Evolutionary conservation across 805 yeast species (phyloP).

Genomic region (Yarrowia sp.): DNA sequence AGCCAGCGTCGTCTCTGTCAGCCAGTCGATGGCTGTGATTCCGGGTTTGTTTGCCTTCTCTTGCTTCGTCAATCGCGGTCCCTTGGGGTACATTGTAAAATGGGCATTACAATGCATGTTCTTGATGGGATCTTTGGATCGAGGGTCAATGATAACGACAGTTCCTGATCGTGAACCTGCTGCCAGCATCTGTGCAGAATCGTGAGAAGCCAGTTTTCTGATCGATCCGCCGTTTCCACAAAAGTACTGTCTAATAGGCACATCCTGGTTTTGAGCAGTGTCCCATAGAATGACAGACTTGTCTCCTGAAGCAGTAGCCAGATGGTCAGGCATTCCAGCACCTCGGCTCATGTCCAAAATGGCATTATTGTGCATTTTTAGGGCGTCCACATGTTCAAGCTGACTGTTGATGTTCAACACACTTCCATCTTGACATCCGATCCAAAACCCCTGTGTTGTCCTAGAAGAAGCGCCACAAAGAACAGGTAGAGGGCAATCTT

Average conservation of each 20-base stretch:
- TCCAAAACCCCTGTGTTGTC: neutral
- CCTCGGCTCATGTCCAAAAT: conserved; percentile 3
- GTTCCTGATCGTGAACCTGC: conserved; percentile 25
- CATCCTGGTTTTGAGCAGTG: neutral
- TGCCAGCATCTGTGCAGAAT: conserved; percentile 8
- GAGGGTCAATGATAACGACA: conserved; percentile 2
- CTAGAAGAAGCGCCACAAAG: conserved; percentile 19
- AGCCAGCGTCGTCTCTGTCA: conserved; percentile 15
- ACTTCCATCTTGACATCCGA: conserved; percentile 11
- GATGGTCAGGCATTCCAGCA: neutral
- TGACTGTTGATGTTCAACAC: conserved; percentile 1
- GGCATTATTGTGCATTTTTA: conserved; percentile 9
- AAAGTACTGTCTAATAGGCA: neutral
- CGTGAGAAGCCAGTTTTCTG: conserved; percentile 7
- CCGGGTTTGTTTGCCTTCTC: conserved; percentile 3
- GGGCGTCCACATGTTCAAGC: neutral
- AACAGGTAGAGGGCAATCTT: neutral
- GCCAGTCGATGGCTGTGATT: conserved; percentile 26
- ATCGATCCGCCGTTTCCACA: conserved; percentile 18
- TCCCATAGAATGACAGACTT: conserved; percentile 27
- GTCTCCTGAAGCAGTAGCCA: conserved; percentile 33
- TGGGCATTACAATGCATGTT: conserved; percentile 15
- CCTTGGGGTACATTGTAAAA: conserved; percentile 2
- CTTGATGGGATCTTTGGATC: conserved; percentile 3
- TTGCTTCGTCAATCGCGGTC: neutral